phyloP scores from a whole-genome alignment of 2,329 filamentous ascomycete genomes.

The Diaporthe capsici region DNA sequence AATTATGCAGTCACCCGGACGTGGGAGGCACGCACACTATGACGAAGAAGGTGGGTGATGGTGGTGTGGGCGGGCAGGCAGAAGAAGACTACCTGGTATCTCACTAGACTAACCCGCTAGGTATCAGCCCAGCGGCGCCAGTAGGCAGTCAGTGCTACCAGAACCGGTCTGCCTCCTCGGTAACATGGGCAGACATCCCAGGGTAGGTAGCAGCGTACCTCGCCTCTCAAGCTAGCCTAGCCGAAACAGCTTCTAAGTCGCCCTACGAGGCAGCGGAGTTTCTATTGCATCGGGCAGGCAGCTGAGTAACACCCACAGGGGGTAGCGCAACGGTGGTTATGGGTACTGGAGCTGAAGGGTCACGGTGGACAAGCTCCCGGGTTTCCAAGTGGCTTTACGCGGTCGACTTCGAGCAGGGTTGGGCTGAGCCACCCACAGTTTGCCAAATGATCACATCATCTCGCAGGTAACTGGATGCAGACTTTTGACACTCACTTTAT shows the following conservation, averaged over 20 bases:
- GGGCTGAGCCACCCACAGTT: not conserved
- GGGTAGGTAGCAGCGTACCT: constrained; percentile 4
- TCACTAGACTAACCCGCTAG: not conserved
- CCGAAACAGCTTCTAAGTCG: not conserved
- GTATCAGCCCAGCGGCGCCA: not conserved
- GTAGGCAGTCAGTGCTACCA: not conserved
- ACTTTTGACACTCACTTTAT: not conserved
- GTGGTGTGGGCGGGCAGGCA: constrained; percentile 1
- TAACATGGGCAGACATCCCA: not conserved
- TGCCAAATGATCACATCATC: constrained; percentile 8
- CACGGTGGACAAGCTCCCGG: constrained; percentile 6
- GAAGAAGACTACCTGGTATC: not conserved
- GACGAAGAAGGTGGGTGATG: not conserved
- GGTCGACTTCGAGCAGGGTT: not conserved
- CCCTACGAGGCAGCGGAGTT: not conserved
- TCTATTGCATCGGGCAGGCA: constrained; percentile 8
- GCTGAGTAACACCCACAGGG: not conserved
- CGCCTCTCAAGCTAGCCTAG: not conserved
- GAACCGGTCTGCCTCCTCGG: not conserved
- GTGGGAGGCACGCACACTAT: not conserved
- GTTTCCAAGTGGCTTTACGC: not conserved
- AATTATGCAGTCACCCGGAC: constrained; percentile 9
- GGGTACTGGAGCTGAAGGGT: not conserved
- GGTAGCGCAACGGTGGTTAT: not conserved
- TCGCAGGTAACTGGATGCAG: not conserved